Evolutionary conservation across 1,284 basidiomycete genomes (phyloP), one percentile per base, ranked within the genome.

Genomic region (Tilletia indica): DNA sequence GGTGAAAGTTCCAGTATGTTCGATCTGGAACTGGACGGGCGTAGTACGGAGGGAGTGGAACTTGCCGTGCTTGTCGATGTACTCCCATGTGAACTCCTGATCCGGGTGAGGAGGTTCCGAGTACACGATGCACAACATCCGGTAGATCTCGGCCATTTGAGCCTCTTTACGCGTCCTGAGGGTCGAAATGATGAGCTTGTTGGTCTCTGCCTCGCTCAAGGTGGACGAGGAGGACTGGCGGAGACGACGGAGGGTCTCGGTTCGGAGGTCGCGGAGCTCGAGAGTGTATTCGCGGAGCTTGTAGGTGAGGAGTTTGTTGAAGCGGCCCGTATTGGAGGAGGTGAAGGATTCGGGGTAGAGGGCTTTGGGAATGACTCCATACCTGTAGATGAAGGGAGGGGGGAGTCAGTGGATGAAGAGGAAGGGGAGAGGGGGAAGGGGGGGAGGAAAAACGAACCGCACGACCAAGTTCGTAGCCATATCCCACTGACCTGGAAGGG

Each of bases 251-350:
- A 76, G 48, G 5, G 80, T 74, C 2, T 73, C 63, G 9, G 68
- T 76, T 67, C 89, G 86, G 49, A 93, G 87, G 21, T 86, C 85
- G 54, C 94, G 91, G 36, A 98, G 89, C 76, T 91, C 89, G 63
- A 97, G 88, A 2, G 91, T 90, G 83, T 94, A 92, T 85, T 97
- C 94, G 76, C 96, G 90, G 63, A 98, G 89, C 86, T 96, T 95
- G 74, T 90, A 89, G 83, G 93, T 94, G 73, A 97, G 87, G 69
- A 97, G 87, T 25, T 85, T 86, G 85, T 96, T 92, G 77, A 98
- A 86, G 14, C 90, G 89, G 45, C 86, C 81, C 4, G 93, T 92
- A 69, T 90, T 87, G 36, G 90, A 90, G 3, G 93, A 94, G 80
- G 93, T 91, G 76, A 88, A 90, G 0, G 92, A 92, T 85, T 98